Evolutionary conservation across 2,329 filamentous ascomycete species (phyloP), one percentile per base, ranked within the genome.

Genomic region (Aspergillus pseudonomiae): DNA sequence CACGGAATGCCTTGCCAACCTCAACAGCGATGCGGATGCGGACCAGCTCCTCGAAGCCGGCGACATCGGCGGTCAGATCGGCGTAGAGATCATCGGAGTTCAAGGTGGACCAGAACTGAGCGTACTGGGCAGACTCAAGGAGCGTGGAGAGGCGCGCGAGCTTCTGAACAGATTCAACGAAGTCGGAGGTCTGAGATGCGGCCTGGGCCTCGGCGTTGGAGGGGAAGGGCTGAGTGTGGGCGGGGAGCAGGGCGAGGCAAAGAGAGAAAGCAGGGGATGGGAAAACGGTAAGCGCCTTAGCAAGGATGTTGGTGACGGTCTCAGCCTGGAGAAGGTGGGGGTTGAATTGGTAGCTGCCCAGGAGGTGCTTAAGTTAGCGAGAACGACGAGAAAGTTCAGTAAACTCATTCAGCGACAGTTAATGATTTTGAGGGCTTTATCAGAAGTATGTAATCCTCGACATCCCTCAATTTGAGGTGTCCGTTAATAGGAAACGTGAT

Each of bases 401-500:
- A 32, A 45, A 14, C 32, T 14, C 50, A 56, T 39, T 4, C n/a
- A 60, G 14, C 19, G 36, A 62, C 36, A 32, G 16, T n/a, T n/a
- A 6, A 21, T 62, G 11, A 43, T 53, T 43, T 10, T n/a, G 39
- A 46, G 21, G 36, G 63, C 64, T 65, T 59, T 69, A 79, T 94
- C 90, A 93, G 90, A 89, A 90, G 85, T 86, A 64, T 89, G 74
- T 39, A 83, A 79, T 52, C 87, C 90, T 89, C 93, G 91, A 92
- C 80, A 75, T 80, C 82, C 81, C 79, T 77, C 82, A 74, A 78
- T 65, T 66, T 70, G 69, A 75, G 80, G 82, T 80, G 81, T 96
- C 93, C 92, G 92, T 88, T 96, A 97, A 97, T 96, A 97, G 92
- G 92, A 96, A 97, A 97, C 93, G 92, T 96, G 90, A 81, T 81